These are phyloP conservation scores for Pichia nanzhaoensis DNA, from an alignment of 805 yeast species.

Conservation along the genomic window DNA sequence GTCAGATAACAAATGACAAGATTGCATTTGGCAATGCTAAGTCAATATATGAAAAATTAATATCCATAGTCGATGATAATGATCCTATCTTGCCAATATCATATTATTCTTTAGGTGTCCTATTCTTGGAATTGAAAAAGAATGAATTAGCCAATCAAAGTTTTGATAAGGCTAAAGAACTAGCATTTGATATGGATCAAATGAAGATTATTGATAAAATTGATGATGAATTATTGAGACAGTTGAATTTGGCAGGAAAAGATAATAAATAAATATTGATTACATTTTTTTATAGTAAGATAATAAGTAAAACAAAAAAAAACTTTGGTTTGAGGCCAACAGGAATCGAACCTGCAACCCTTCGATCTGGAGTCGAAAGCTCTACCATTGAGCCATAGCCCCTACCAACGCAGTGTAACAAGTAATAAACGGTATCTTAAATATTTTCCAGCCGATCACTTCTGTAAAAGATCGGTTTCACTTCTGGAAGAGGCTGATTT, in stretches of 20 bases:
- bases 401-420: slow-evolving; percentile 29
- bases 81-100: slow-evolving; percentile 52
- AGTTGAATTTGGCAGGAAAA: slow-evolving; percentile 22
- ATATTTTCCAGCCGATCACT: too few relatives aligned
- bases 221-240: slow-evolving; percentile 42
- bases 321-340: slow-evolving; percentile 17
- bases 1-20: slow-evolving; percentile 11
- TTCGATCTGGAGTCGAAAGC: slow-evolving; percentile 62
- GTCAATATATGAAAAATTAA: slow-evolving; percentile 17
- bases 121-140: slow-evolving; percentile 54
- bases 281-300: too few relatives aligned
- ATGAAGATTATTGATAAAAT: slow-evolving; percentile 55
- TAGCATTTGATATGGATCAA: slow-evolving; percentile 64
- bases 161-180: slow-evolving; percentile 60
- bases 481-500: too few relatives aligned
- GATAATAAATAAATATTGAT: background rate
- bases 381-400: slow-evolving; percentile 78
- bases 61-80: slow-evolving; percentile 8
- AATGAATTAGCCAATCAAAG: slow-evolving; percentile 51
- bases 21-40: slow-evolving; percentile 17
- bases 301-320: background rate
- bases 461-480: too few relatives aligned
- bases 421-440: too few relatives aligned
- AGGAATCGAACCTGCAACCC: slow-evolving; percentile 23
- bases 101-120: slow-evolving; percentile 80